These are phyloP conservation scores for Zygosaccharomyces siamensis DNA, from an alignment of 805 yeast species.

Conservation along the genomic window DNA sequence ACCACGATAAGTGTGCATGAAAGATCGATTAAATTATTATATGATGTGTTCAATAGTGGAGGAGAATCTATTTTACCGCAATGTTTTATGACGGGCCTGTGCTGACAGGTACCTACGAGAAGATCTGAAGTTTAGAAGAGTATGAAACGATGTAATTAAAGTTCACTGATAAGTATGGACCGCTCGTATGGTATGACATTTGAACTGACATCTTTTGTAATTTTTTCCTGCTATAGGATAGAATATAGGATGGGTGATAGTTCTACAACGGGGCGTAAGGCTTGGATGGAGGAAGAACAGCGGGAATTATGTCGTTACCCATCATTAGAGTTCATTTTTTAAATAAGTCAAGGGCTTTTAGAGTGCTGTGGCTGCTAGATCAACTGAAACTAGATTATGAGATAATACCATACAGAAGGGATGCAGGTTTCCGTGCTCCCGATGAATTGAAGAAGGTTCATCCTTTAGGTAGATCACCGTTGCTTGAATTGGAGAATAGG, in stretches of 20 bases:
- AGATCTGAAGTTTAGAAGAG: neutral
- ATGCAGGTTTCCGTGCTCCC: constrained; percentile 45
- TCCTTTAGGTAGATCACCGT: constrained; percentile 62
- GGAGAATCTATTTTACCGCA: too few species aligned
- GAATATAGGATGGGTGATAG: neutral
- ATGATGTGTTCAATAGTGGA: too few species aligned
- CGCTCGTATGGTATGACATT: neutral
- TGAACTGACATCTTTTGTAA: neutral
- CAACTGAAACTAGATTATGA: constrained; percentile 52
- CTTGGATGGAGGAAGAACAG: neutral
- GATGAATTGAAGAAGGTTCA: constrained; percentile 47
- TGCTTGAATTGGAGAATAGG: constrained; percentile 44
- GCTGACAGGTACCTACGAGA: neutral
- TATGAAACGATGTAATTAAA: neutral
- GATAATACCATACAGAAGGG: constrained; percentile 48
- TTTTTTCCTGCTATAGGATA: neutral
- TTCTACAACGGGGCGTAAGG: neutral
- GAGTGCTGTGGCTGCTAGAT: constrained; percentile 63
- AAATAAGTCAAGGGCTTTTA: constrained; percentile 50
- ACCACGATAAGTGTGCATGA: constrained; percentile 16
- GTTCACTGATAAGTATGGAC: neutral
- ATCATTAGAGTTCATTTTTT: constrained; percentile 24
- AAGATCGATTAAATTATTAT: too few species aligned
- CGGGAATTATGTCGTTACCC: constrained; percentile 13
- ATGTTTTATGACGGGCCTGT: too few species aligned